Percentiles rank a stretch among this genome's conserved stretches.
Conservation (phyloP, 306 rosid species). For the Ziziphus jujuba region DNA sequence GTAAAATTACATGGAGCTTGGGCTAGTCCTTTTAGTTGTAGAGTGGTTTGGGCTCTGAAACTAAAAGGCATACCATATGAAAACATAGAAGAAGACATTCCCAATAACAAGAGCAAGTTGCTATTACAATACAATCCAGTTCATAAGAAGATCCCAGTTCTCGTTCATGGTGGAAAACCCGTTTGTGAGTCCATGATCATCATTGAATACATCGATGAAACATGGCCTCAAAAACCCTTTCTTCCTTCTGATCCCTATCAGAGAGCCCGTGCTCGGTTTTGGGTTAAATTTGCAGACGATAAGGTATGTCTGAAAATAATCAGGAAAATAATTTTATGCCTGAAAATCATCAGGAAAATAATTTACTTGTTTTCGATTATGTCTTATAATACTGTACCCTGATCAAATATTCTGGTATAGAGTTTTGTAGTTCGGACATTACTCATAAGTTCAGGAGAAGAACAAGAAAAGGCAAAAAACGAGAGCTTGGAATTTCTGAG, state of each 20-base stretch:
- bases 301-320: conserved; percentile 9
- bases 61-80: conserved; percentile 51
- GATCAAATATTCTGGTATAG: background rate
- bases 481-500: conserved; percentile 9
- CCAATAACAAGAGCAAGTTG: conserved; percentile 35
- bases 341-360: too few relatives aligned
- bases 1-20: conserved; percentile 49
- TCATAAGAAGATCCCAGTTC: conserved; percentile 47
- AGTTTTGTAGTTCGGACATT: background rate
- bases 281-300: conserved; percentile 39
- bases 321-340: too few relatives aligned
- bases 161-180: conserved; percentile 53
- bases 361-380: too few relatives aligned
- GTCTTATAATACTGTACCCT: too few relatives aligned
- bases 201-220: conserved; percentile 49
- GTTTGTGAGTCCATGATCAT: conserved; percentile 53
- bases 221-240: conserved; percentile 45
- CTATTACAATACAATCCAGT: conserved; percentile 52
- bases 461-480: conserved; percentile 15
- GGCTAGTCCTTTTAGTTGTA: conserved; percentile 44
- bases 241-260: conserved; percentile 43
- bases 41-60: conserved; percentile 52
- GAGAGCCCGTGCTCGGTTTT: conserved; percentile 48
- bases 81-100: conserved; percentile 49
- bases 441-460: background rate